Base-by-base conservation (phyloP, 2,329 filamentous ascomycete species). In the Colletotrichum liriopes region DNA sequence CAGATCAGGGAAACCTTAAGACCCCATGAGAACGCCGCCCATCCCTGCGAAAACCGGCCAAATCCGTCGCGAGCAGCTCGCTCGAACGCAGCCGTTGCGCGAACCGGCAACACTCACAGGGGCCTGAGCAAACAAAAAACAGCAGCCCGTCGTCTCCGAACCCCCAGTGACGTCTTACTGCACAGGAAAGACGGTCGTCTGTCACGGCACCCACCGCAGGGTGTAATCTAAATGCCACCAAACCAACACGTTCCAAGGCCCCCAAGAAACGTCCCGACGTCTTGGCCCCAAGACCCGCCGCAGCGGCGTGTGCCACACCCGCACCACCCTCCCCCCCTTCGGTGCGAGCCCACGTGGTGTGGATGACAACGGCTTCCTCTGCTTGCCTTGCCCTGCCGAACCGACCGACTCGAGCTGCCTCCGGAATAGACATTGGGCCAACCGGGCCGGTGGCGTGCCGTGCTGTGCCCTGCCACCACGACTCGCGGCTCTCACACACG, bases 401-500 rank as follows among this genome's bases (percentile, higher is more conserved):
- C 59, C 35, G 7, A 29, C 60, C 29, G 47, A 63, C 16, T 26
- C 52, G 23, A 51, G 16, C 18, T 37, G 11, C 29, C 32, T 8
- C 14, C 20, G 32, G 32, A 39, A 55, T 5, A 55, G 2, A 35
- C 32, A 16, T 2, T 6, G 20, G 5, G 18, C 32, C 52, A 4
- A 8, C 11, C n/a, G 35, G 35, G 18, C 23, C 16, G 39, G 14
- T 32, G 4, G 11, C 12, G 16, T 23, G 12, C 43, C 18, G 11
- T 49, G 61, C 26, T 14, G 5, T 55, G 54, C 23, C 43, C 52
- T 18, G 29, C 54, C 63, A 51, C 47, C 58, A 56, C 58, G 65
- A 67, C 47, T 67, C 65, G 39, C 65, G 58, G 2, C 20, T 26
- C 55, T 35, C 37, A 43, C 26, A 54, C 29, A 18, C 56, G 29